A percentile compares a stretch with the other conserved stretches of the same genome.
Conservation (phyloP, 2,329 filamentous ascomycete genomes). For the Fusarium heterosporum region DNA sequence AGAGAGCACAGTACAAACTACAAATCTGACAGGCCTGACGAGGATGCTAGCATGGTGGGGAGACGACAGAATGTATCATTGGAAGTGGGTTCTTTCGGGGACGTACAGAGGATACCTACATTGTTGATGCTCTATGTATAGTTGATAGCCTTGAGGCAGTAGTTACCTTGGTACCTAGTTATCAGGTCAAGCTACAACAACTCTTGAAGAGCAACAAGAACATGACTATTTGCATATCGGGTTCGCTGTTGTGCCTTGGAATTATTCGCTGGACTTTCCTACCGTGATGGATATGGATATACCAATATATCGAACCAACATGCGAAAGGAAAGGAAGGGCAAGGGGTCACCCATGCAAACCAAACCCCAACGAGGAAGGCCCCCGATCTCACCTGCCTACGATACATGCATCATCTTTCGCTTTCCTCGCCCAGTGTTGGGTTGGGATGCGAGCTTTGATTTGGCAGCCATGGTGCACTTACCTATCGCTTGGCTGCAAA, state of each 20-base stretch:
- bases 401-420: conserved; percentile 25
- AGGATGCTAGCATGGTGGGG: conserved; percentile 18
- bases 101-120: conserved; percentile 2
- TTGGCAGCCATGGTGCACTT: conserved; percentile 6
- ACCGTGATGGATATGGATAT: conserved; percentile 6
- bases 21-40: not conserved
- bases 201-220: not conserved
- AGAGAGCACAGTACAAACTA: conserved; percentile 2
- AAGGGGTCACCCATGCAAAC: conserved; percentile 22
- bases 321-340: not conserved
- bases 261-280: not conserved
- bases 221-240: not conserved
- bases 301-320: not conserved
- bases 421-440: conserved; percentile 15
- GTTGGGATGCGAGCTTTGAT: conserved; percentile 4
- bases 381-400: conserved; percentile 36
- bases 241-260: conserved; percentile 25
- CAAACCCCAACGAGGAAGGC: conserved; percentile 16
- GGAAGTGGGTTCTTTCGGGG: conserved; percentile 22
- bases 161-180: not conserved
- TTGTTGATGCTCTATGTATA: not conserved
- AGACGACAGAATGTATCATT: conserved; percentile 24
- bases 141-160: conserved; percentile 23
- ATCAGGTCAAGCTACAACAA: not conserved
- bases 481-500: conserved; percentile 14